Evolutionary conservation across 352 stramenopile genomes (phyloP).

Genomic region (Globisporangium paroecandrum): DNA sequence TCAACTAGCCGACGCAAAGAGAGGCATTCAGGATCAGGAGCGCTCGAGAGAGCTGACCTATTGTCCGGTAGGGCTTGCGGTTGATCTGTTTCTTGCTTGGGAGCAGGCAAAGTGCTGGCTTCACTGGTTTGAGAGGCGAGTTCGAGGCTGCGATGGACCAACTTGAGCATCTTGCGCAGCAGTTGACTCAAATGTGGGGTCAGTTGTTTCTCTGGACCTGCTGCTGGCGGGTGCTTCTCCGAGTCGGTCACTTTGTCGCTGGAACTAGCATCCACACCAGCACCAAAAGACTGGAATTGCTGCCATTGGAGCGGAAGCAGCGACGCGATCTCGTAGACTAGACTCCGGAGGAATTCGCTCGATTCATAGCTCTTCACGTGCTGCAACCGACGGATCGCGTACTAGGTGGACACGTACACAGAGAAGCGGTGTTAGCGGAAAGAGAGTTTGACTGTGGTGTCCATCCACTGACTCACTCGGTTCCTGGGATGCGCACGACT

Average conservation of each 20-base stretch:
- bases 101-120: not conserved
- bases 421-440: not conserved
- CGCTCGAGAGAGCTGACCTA: not conserved
- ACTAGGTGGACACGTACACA: conserved; percentile 24
- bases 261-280: not conserved
- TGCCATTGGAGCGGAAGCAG: conserved; percentile 33
- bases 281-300: conserved; percentile 10
- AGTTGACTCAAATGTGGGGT: not conserved
- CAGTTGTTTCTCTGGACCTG: not conserved
- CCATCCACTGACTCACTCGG: conserved; percentile 10
- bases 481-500: conserved; percentile 2
- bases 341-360: conserved; percentile 24
- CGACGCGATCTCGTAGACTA: conserved; percentile 37
- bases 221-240: not conserved
- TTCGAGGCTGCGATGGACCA: not conserved
- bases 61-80: not conserved
- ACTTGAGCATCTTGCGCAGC: not conserved
- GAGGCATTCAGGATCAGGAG: not conserved
- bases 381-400: conserved; percentile 43
- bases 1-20: not conserved
- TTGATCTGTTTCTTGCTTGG: not conserved
- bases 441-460: conserved; percentile 1
- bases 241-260: not conserved
- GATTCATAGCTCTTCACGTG: conserved; percentile 23
- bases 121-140: not conserved